Conservation (phyloP, 2,329 filamentous ascomycete genomes). For the Chrysosporium keratinophilum region DNA sequence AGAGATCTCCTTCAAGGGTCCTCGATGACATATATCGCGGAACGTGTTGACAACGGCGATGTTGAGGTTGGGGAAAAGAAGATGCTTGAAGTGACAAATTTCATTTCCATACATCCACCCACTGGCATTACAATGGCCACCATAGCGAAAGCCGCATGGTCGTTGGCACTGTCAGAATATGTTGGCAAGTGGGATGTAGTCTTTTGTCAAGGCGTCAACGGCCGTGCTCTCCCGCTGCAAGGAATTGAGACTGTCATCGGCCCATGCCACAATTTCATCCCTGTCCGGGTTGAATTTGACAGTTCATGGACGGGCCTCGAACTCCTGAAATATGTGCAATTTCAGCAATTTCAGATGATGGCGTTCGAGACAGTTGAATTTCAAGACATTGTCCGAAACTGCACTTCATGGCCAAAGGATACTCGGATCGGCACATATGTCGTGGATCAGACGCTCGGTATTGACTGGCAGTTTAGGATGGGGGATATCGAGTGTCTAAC, state of each 20-base stretch:
- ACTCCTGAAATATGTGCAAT: constrained; percentile 40
- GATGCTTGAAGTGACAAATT: not conserved
- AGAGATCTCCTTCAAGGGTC: constrained; percentile 43
- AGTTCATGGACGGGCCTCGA: constrained; percentile 36
- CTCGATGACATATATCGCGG: constrained; percentile 27
- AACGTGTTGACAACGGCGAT: not conserved
- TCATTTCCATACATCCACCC: constrained; percentile 17
- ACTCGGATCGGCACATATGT: too few species aligned
- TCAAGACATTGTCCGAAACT: constrained; percentile 5
- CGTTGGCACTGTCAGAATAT: constrained; percentile 44
- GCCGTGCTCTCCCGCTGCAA: constrained; percentile 45
- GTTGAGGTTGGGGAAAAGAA: not conserved
- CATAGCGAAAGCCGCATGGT: constrained; percentile 51
- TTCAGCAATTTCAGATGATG: constrained; percentile 32
- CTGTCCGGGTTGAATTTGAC: constrained; percentile 45
- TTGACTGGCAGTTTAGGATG: too few species aligned
- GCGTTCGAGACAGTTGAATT: constrained; percentile 4
- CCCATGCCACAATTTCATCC: constrained; percentile 53
- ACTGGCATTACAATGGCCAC: constrained; percentile 48
- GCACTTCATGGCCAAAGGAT: not conserved
- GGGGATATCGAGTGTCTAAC: too few species aligned
- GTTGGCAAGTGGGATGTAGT: constrained; percentile 42
- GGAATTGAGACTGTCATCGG: constrained; percentile 45
- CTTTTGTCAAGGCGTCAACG: constrained; percentile 53
- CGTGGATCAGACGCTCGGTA: too few species aligned